These are phyloP conservation scores for Pyrus pyrifolia DNA, from an alignment of 306 rosid species.

Conservation along the genomic window DNA sequence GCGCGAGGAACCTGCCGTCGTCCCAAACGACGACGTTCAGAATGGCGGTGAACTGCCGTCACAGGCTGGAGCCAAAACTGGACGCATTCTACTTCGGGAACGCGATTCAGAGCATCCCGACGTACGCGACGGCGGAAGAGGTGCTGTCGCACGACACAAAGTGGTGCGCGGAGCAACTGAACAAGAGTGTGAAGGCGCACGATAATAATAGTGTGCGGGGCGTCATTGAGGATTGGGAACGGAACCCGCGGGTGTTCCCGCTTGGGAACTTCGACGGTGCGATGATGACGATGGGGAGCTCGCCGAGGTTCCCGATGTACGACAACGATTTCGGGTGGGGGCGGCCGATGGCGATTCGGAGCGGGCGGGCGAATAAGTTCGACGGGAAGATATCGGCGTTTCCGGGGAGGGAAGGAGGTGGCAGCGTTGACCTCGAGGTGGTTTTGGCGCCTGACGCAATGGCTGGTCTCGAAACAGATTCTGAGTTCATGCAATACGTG, in stretches of 20 bases:
- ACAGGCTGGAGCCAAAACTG: conserved; percentile 58
- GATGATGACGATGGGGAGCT: conserved; percentile 82
- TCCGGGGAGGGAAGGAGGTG: conserved; percentile 74
- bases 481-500: conserved; percentile 74
- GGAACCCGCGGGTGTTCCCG: conserved; percentile 64
- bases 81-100: conserved; percentile 78
- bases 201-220: conserved; percentile 41
- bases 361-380: conserved; percentile 60
- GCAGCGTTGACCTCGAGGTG: conserved; percentile 78
- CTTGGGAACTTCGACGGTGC: conserved; percentile 83
- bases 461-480: conserved; percentile 57
- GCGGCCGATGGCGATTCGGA: conserved; percentile 68
- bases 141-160: conserved; percentile 42
- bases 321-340: conserved; percentile 78
- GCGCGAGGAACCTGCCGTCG: conserved; percentile 58
- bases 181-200: conserved; percentile 58
- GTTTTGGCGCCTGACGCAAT: conserved; percentile 67
- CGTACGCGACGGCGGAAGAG: conserved; percentile 43
- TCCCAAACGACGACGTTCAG: conserved; percentile 64
- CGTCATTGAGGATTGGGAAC: conserved; percentile 71
- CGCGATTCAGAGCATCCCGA: conserved; percentile 83
- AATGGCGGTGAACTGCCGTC: conserved; percentile 83
- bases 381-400: conserved; percentile 63
- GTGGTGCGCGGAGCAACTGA: conserved; percentile 85
- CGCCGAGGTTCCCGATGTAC: conserved; percentile 92